These are phyloP conservation scores for Eucalyptus brandiana DNA, from an alignment of 345 rosid species.

Conservation along the genomic window DNA sequence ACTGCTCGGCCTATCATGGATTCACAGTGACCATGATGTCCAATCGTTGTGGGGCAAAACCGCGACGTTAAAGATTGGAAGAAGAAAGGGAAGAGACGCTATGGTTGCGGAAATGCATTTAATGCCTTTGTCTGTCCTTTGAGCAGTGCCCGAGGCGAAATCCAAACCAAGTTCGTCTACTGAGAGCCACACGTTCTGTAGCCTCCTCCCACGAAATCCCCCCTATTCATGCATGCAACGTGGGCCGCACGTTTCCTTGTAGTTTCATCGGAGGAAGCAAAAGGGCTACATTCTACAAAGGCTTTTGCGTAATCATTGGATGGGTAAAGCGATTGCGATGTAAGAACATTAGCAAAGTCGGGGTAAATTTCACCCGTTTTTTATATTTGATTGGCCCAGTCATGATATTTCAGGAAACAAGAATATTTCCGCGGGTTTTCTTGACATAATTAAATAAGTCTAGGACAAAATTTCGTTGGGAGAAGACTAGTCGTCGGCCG, in stretches of 20 bases:
- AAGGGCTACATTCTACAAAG: neutral
- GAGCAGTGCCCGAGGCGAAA: neutral
- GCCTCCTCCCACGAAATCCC: neutral
- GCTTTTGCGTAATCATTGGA: neutral
- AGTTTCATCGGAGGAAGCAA: neutral
- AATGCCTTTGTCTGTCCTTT: neutral
- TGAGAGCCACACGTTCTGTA: neutral
- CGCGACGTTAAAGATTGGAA: neutral
- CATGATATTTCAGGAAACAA: neutral
- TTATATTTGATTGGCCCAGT: neutral
- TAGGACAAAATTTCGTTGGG: neutral
- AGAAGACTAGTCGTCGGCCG: neutral
- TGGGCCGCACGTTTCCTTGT: neutral
- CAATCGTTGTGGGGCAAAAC: neutral
- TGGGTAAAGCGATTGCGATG: neutral
- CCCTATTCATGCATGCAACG: neutral
- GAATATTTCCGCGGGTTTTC: neutral
- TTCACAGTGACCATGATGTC: neutral
- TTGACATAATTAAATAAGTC: neutral
- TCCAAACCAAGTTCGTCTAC: neutral
- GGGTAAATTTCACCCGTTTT: neutral
- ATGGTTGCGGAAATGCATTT: neutral
- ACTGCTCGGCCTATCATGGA: neutral
- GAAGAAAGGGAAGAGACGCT: neutral
- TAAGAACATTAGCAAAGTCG: too few species aligned